A percentile compares a stretch with the other conserved stretches of the same genome.
Conservation (phyloP, 306 rosid genomes). For the Castanea mollissima region DNA sequence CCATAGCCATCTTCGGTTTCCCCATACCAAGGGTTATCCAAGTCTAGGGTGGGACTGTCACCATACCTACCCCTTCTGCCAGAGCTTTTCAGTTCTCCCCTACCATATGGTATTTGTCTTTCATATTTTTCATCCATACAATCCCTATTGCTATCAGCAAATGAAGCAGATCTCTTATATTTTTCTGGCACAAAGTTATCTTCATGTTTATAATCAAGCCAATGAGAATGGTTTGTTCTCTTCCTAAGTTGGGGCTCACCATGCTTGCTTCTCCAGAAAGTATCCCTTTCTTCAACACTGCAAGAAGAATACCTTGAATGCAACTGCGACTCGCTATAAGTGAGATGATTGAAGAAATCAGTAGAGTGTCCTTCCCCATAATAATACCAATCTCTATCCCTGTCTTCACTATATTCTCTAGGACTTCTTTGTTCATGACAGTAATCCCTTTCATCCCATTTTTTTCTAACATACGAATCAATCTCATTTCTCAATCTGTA, state of each 20-base stretch:
- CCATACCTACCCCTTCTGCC: constrained; percentile 33
- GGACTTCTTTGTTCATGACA: constrained; percentile 27
- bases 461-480: constrained; percentile 27
- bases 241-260: constrained; percentile 29
- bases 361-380: constrained; percentile 21
- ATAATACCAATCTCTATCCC: constrained; percentile 30
- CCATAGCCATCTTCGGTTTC: constrained; percentile 38
- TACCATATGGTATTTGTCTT: constrained; percentile 25
- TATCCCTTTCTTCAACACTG: constrained; percentile 29
- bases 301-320: constrained; percentile 30
- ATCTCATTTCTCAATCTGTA: constrained; percentile 26
- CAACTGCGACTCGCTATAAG: constrained; percentile 39
- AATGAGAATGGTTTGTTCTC: constrained; percentile 23
- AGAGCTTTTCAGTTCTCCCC: constrained; percentile 33
- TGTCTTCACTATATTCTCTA: constrained; percentile 24
- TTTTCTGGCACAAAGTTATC: constrained; percentile 29
- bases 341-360: constrained; percentile 29
- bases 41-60: constrained; percentile 18
- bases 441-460: constrained; percentile 28
- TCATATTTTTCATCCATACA: constrained; percentile 21
- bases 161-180: constrained; percentile 26
- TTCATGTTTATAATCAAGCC: constrained; percentile 32
- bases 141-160: constrained; percentile 29
- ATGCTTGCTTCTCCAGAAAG: constrained; percentile 30
- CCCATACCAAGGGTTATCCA: constrained; percentile 35